Percentiles rank a stretch among this genome's conserved stretches.
These are phyloP conservation scores for Penicillium digitatum DNA, from an alignment of 2,329 filamentous ascomycete genomes.

Conservation along the genomic window DNA sequence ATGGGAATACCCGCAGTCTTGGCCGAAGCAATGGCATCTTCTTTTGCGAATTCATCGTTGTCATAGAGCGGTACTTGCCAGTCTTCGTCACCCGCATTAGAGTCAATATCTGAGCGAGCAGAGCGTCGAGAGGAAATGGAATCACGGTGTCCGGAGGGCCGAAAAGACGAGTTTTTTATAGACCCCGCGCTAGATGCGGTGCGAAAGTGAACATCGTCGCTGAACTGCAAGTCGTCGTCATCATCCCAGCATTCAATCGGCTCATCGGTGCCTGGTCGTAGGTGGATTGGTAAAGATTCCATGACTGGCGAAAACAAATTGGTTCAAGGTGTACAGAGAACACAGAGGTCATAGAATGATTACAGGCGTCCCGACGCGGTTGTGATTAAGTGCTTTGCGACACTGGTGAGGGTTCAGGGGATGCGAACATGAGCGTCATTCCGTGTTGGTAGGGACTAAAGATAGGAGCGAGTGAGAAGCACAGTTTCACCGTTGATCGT, in stretches of 20 bases:
- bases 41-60: constrained; percentile 77
- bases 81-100: constrained; percentile 72
- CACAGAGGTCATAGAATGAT: neutral
- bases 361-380: neutral
- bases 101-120: constrained; percentile 76
- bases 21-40: constrained; percentile 81
- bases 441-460: constrained; percentile 15
- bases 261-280: constrained; percentile 34
- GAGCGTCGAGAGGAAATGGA: constrained; percentile 79
- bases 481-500: neutral
- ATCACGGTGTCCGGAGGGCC: constrained; percentile 56
- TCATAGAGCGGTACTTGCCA: constrained; percentile 80
- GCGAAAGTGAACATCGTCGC: constrained; percentile 46
- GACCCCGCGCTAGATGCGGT: constrained; percentile 46
- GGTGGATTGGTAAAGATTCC: constrained; percentile 37
- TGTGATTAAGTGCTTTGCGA: constrained; percentile 18
- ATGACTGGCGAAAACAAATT: constrained; percentile 27
- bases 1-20: constrained; percentile 88
- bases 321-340: neutral
- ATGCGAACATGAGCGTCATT: constrained; percentile 28
- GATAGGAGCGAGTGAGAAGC: neutral
- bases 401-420: constrained; percentile 17
- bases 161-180: constrained; percentile 42
- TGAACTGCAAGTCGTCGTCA: constrained; percentile 47
- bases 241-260: constrained; percentile 50